A percentile compares a stretch with the other conserved stretches of the same genome.
phyloP scores from a whole-genome alignment of 1,139 yeast species.

The Sugiyamaella castrensis region DNA sequence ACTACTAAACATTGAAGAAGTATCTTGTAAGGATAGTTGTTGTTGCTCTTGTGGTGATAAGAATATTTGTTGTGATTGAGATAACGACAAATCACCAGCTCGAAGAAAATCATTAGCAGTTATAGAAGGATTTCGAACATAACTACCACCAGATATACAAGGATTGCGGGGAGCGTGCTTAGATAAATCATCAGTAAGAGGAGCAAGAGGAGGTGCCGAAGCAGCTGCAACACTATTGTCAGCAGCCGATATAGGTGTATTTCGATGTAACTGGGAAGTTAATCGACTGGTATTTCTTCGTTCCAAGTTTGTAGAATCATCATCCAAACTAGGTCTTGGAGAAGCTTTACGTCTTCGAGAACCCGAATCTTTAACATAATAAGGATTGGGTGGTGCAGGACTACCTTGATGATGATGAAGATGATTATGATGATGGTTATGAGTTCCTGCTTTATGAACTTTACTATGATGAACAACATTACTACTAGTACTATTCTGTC shows the following conservation, averaged over 20 bases:
- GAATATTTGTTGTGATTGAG: too few species aligned
- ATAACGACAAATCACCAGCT: too few species aligned
- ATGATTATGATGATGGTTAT: constrained; percentile 19
- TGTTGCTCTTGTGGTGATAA: not conserved
- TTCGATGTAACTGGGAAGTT: not conserved
- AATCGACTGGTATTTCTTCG: not conserved
- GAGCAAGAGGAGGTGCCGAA: too few species aligned
- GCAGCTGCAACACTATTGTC: not conserved
- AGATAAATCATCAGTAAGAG: not conserved
- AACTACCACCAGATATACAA: too few species aligned
- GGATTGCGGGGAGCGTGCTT: not conserved
- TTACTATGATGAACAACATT: constrained; percentile 12
- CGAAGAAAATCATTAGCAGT: not conserved
- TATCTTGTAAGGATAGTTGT: not conserved
- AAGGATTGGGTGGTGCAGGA: constrained; percentile 10
- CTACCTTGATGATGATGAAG: constrained; percentile 13
- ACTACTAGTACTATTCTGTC: constrained; percentile 3
- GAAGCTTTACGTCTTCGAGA: constrained; percentile 13
- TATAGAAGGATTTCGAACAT: not conserved
- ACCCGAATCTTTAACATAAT: constrained; percentile 10
- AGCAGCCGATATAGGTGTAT: not conserved
- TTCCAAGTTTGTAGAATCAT: not conserved
- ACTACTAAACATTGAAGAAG: constrained; percentile 1
- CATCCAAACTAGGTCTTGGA: constrained; percentile 5
- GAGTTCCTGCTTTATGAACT: constrained; percentile 22